Percentiles rank a stretch among this genome's conserved stretches.
Conservation (phyloP, 148 eudicot genomes). For the Persicaria tinctoria region DNA sequence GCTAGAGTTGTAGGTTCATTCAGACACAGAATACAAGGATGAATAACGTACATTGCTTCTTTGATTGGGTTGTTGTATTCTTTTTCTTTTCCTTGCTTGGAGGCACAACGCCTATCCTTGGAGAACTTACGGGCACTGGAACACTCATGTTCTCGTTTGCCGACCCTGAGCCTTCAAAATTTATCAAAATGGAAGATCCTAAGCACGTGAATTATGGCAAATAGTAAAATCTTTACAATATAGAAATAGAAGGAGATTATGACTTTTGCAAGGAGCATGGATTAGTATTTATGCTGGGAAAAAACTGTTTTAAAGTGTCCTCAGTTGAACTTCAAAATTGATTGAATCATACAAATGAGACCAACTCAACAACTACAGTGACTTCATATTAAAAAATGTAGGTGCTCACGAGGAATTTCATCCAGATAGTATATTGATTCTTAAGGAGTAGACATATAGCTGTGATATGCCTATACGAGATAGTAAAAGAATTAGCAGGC, state of each 20-base stretch:
- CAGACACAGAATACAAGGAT: not conserved
- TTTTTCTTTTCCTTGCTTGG: not conserved
- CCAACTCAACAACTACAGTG: not conserved
- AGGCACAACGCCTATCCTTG: not conserved
- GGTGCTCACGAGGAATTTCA: not conserved
- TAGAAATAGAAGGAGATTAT: not conserved
- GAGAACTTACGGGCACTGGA: constrained; percentile 4
- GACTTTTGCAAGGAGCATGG: not conserved
- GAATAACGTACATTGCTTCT: constrained; percentile 8
- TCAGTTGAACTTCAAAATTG: not conserved
- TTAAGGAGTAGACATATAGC: too few relatives aligned
- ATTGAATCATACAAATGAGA: not conserved
- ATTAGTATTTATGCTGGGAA: not conserved
- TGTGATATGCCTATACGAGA: too few relatives aligned
- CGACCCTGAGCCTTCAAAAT: not conserved
- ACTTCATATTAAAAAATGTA: not conserved
- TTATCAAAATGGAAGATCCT: constrained; percentile 1
- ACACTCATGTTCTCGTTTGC: not conserved
- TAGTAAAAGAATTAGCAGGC: too few relatives aligned
- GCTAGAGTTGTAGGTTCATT: not conserved
- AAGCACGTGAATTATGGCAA: not conserved
- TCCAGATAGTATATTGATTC: too few relatives aligned
- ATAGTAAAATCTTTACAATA: not conserved
- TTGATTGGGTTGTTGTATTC: not conserved
- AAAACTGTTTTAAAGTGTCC: not conserved